A percentile compares a stretch with the other conserved stretches of the same genome.
These are phyloP conservation scores for Blepharisma stoltei DNA, from an alignment of 73 alveolate genomes.

Conservation along the genomic window DNA sequence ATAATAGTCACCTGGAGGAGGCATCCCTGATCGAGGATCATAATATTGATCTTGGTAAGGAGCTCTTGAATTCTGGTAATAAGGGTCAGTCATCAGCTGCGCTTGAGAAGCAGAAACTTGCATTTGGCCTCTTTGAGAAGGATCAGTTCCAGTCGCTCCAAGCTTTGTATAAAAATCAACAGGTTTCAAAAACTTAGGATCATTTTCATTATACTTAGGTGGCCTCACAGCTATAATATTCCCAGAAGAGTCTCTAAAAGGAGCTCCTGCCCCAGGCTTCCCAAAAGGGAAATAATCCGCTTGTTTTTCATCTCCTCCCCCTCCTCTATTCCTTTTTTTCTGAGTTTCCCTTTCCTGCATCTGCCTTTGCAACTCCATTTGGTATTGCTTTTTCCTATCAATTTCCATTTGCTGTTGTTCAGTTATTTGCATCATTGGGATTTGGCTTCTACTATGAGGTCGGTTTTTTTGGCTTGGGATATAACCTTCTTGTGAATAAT, in stretches of 20 bases:
- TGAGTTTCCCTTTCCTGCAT: not conserved
- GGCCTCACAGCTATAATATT: slow-evolving; percentile 30
- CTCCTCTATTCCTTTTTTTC: not conserved
- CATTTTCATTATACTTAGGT: slow-evolving; percentile 23
- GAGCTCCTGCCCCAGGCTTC: slow-evolving; percentile 35
- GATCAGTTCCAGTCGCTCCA: not conserved
- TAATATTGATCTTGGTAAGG: not conserved
- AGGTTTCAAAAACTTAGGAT: slow-evolving; percentile 6
- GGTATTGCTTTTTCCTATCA: not conserved
- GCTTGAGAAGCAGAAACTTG: not conserved
- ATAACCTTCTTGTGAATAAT: not conserved
- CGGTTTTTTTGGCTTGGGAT: not conserved
- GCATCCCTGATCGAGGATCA: not conserved
- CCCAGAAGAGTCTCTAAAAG: slow-evolving; percentile 7
- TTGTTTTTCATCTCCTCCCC: not conserved
- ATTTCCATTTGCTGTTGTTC: not conserved
- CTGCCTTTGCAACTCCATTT: not conserved
- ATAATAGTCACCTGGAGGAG: not conserved
- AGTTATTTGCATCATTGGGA: too few relatives aligned
- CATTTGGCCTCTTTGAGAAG: not conserved
- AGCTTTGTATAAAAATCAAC: slow-evolving; percentile 10
- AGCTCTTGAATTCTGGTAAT: not conserved
- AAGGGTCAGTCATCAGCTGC: not conserved
- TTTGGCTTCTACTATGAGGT: not conserved
- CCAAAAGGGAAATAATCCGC: slow-evolving; percentile 31